Evolutionary conservation across 192 early-diverging fungal genomes (phyloP), one percentile per base, ranked within the genome.

Genomic region (Coemansia reversa): DNA sequence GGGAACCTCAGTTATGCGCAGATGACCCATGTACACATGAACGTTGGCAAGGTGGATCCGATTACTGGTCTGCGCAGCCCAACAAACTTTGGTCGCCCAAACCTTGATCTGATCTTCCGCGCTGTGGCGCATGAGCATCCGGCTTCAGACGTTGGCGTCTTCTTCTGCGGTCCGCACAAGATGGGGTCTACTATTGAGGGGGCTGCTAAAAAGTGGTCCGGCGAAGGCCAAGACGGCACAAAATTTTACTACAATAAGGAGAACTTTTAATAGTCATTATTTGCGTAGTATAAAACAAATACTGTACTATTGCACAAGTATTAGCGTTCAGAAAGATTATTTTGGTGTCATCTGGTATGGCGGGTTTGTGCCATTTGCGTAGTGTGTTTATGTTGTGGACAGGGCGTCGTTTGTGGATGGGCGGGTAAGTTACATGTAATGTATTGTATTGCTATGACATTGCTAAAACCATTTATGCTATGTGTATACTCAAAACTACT

Each of bases 101-200:
- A 91, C 70, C 86, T 85, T 63, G 89, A 93, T 69, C 66, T 76
- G 29, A 87, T 94, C 57, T 93, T 94, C 79, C 66, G 83, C 16
- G 82, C 76, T 2, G 68, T 93, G 5, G 75, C 85, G 1, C 72
- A 79, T 22, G 82, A 71, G 25, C 90, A 93, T 55, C 89, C 86
- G 5, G 84, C 84, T 4, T 87, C 88, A 7, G 91, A 94, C 60
- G 81, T 94, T 39, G 93, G 93, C 9, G 92, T 94, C 23, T 92
- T 94, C 56, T 94, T 92, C 68, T 94, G 93, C 53, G 93, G 93
- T 11, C 91, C 91, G 11, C 88, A 88, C 55, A 86, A 86, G 22
- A 64, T 94, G 33, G 84, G 84, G 30, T 74, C 82, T 12, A 77
- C 78, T 4, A 81, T 94, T 14, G 89, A 90, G 66, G 77, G 76